Conservation (phyloP, 1,284 basidiomycete genomes). For the Neolentinus lepideus region DNA sequence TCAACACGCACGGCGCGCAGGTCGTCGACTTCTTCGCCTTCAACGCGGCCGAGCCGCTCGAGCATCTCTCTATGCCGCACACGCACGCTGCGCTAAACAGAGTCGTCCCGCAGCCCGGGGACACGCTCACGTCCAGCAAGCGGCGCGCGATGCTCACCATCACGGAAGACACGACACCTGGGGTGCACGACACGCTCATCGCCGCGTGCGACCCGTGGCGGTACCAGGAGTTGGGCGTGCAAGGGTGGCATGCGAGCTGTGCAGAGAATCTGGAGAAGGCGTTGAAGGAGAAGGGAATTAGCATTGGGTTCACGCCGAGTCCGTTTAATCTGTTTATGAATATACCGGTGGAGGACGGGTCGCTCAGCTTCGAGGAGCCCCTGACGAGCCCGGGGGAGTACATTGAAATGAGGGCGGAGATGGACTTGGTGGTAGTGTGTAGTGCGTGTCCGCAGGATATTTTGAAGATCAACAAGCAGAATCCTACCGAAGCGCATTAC, state of each 20-base stretch:
- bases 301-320: background rate
- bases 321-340: background rate
- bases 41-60: constrained; percentile 27
- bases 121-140: background rate
- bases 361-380: background rate
- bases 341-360: background rate
- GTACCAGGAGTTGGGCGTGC: background rate
- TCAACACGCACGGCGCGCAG: background rate
- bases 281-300: background rate
- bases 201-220: background rate
- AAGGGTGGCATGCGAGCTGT: background rate
- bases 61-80: constrained; percentile 23
- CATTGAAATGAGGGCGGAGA: constrained; percentile 1
- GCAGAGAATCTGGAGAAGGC: background rate
- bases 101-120: background rate
- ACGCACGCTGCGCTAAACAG: background rate
- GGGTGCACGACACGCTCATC: background rate
- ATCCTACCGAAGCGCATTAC: background rate
- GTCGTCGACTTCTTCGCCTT: constrained; percentile 14
- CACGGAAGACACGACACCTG: background rate
- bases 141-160: background rate
- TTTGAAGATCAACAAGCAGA: background rate
- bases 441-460: background rate
- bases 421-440: background rate
- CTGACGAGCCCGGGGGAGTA: background rate